These are phyloP conservation scores for Rhizopus sp. DNA, from an alignment of 371 early-diverging fungal species.

Conservation along the genomic window DNA sequence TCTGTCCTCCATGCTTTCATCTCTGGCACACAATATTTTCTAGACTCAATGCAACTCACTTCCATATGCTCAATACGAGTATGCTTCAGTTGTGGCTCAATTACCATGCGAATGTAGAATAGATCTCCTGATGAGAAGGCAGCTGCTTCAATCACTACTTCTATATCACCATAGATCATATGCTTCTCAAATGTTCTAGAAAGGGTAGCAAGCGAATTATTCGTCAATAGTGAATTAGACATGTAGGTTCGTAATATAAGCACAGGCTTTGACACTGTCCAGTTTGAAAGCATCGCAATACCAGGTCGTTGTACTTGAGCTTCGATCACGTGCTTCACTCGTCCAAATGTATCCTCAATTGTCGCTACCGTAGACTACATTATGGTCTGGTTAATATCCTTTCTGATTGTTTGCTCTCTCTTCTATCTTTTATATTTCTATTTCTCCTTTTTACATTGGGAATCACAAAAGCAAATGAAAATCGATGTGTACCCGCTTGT, in stretches of 20 bases:
- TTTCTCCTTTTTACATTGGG: constrained; percentile 33
- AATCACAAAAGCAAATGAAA: constrained; percentile 45
- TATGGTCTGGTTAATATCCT: neutral
- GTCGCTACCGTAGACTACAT: constrained; percentile 40
- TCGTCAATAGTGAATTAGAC: constrained; percentile 43
- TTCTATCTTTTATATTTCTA: constrained; percentile 1
- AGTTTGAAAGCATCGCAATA: constrained; percentile 31
- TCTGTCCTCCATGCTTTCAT: constrained; percentile 38
- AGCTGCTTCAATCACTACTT: constrained; percentile 42
- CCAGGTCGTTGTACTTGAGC: constrained; percentile 43
- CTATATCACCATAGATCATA: constrained; percentile 33
- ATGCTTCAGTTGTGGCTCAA: constrained; percentile 43
- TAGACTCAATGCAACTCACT: constrained; percentile 29
- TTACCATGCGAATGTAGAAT: constrained; percentile 36
- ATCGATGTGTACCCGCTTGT: constrained; percentile 39
- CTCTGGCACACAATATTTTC: constrained; percentile 35
- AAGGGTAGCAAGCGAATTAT: constrained; percentile 39
- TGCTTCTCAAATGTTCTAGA: constrained; percentile 45
- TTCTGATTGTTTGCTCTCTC: neutral
- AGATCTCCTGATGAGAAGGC: constrained; percentile 47
- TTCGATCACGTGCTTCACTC: constrained; percentile 41
- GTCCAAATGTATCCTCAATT: constrained; percentile 46
- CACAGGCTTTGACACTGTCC: constrained; percentile 31
- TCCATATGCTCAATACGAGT: constrained; percentile 38
- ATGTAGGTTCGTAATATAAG: constrained; percentile 41